Percentiles rank a stretch among this genome's conserved stretches.
Evolutionary conservation across 371 early-diverging fungal species (phyloP).

Genomic region (Lichtheimia ornata): DNA sequence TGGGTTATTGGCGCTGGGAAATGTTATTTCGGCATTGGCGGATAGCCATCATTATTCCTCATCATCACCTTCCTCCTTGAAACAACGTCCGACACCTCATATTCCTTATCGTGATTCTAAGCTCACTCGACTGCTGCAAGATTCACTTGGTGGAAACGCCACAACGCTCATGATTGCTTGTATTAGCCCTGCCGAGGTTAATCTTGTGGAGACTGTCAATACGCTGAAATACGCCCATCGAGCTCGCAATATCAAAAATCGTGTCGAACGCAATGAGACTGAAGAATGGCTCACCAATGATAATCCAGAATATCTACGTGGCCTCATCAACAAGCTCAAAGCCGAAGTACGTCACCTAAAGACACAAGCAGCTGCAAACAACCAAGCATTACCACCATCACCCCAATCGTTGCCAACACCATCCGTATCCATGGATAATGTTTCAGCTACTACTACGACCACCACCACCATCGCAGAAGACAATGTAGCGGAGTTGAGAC

Average conservation of each 20-base stretch:
- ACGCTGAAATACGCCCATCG: slow-evolving; percentile 93
- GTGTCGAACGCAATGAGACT: slow-evolving; percentile 69
- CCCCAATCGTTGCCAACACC: slow-evolving; percentile 24
- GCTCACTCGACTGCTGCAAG: slow-evolving; percentile 95
- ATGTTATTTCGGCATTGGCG: slow-evolving; percentile 97
- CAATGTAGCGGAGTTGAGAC: slow-evolving; percentile 19
- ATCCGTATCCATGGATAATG: slow-evolving; percentile 5
- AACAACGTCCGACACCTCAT: slow-evolving; percentile 47
- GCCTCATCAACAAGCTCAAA: slow-evolving; percentile 59
- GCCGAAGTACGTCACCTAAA: slow-evolving; percentile 52
- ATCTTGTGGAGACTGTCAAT: slow-evolving; percentile 89
- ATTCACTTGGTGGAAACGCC: slow-evolving; percentile 94
- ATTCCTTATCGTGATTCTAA: slow-evolving; percentile 99
- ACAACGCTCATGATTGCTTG: slow-evolving; percentile 96
- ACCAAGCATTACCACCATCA: slow-evolving; percentile 9
- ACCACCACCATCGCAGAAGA: slow-evolving; percentile 6
- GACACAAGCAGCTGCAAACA: slow-evolving; percentile 1
- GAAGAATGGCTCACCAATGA: slow-evolving; percentile 65
- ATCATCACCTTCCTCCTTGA: slow-evolving; percentile 40
- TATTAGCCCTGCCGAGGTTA: slow-evolving; percentile 77
- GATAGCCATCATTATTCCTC: slow-evolving; percentile 58
- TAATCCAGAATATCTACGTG: slow-evolving; percentile 57
- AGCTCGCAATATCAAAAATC: slow-evolving; percentile 86
- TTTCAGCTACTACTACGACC: slow-evolving; percentile 12
- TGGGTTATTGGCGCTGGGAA: slow-evolving; percentile 97